Evolutionary conservation across 228 moss, liverwort and hornwort species (phyloP).

Genomic region (Sphagnum magellanicum): DNA sequence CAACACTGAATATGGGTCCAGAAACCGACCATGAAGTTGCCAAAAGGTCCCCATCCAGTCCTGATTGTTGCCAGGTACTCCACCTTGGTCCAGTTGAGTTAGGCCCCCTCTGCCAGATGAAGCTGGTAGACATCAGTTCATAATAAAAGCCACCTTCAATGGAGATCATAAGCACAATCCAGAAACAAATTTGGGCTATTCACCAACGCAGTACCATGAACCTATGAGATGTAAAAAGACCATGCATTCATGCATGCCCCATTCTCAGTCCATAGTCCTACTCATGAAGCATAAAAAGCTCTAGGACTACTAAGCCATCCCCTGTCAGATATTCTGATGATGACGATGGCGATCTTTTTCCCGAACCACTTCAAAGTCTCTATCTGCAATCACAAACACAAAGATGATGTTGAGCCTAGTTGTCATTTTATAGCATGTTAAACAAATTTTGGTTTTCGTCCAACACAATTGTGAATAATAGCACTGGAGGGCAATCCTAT

Average conservation of each 20-base stretch:
- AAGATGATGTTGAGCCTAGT: not conserved
- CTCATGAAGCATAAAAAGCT: constrained; percentile 41
- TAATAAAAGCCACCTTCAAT: constrained; percentile 76
- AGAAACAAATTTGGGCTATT: constrained; percentile 44
- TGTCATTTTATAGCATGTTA: too few species aligned
- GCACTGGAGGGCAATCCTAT: not conserved
- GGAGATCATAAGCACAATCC: constrained; percentile 68
- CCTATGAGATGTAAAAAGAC: constrained; percentile 27
- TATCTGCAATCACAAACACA: constrained; percentile 40
- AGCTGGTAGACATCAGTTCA: constrained; percentile 80
- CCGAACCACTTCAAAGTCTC: constrained; percentile 65
- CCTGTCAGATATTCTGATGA: constrained; percentile 69
- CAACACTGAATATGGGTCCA: constrained; percentile 97
- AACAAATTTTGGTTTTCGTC: too few species aligned
- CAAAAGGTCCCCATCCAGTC: constrained; percentile 29
- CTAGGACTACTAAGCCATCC: constrained; percentile 11
- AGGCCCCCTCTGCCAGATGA: constrained; percentile 72
- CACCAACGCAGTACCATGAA: constrained; percentile 59
- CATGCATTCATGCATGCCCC: constrained; percentile 59
- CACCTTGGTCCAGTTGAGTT: constrained; percentile 53
- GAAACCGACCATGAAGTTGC: constrained; percentile 99
- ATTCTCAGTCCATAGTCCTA: constrained; percentile 27
- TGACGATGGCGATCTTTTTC: constrained; percentile 79
- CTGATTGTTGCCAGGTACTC: constrained; percentile 59
- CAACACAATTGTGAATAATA: not conserved